Percentiles rank a stretch among this genome's conserved stretches.
Evolutionary conservation across 768 basidiomycete species (phyloP).

Genomic region (Rhodotorula taiwanensis): DNA sequence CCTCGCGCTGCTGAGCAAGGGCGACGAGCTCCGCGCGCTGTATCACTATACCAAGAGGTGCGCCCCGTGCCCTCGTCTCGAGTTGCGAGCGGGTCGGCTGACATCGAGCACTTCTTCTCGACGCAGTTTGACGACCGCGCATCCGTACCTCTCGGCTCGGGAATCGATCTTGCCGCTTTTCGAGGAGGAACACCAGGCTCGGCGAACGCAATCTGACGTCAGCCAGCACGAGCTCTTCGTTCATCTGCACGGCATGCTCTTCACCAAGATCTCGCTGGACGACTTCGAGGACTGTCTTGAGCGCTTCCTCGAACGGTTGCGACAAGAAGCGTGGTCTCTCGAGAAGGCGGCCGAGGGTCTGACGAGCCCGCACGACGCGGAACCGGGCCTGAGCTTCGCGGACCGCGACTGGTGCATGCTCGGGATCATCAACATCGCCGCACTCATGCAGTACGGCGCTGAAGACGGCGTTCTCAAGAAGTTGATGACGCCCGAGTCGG

Average conservation of each 20-base stretch:
- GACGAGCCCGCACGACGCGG: slow-evolving; percentile 50
- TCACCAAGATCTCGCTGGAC: slow-evolving; percentile 90
- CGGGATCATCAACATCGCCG: slow-evolving; percentile 73
- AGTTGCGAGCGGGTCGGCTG: slow-evolving; percentile 1
- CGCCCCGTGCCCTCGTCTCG: slow-evolving; percentile 34
- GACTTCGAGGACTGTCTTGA: slow-evolving; percentile 75
- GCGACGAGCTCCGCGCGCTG: slow-evolving; percentile 72
- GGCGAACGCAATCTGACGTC: slow-evolving; percentile 69
- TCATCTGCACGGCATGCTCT: slow-evolving; percentile 90
- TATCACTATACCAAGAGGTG: slow-evolving; percentile 96
- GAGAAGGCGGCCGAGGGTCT: background rate
- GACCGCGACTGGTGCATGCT: slow-evolving; percentile 91
- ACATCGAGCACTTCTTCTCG: background rate
- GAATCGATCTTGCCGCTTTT: slow-evolving; percentile 87
- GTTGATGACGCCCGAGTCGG: slow-evolving; percentile 9
- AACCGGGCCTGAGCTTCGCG: slow-evolving; percentile 4
- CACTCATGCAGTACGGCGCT: slow-evolving; percentile 80
- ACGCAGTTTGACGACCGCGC: slow-evolving; percentile 77
- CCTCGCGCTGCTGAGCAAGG: slow-evolving; percentile 74
- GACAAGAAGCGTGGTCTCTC: slow-evolving; percentile 24
- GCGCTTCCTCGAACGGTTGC: slow-evolving; percentile 65
- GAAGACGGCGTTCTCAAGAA: slow-evolving; percentile 63
- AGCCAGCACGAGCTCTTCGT: slow-evolving; percentile 69
- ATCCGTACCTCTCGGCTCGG: slow-evolving; percentile 77
- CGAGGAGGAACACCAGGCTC: slow-evolving; percentile 65